phyloP scores from a whole-genome alignment of 768 basidiomycete genomes.

The Kwoniella europaea region DNA sequence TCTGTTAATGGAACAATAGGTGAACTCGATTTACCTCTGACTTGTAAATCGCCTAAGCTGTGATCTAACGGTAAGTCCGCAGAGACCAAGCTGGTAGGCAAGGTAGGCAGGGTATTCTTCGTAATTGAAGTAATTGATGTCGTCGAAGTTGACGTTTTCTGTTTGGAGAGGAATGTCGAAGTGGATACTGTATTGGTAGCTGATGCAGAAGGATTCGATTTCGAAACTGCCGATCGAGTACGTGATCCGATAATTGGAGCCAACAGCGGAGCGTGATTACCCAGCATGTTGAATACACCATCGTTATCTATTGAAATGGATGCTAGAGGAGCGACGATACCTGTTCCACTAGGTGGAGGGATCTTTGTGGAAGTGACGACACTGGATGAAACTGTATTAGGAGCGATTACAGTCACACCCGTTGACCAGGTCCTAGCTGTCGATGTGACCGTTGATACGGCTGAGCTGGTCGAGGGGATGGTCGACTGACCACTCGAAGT shows the following conservation, averaged over 20 bases:
- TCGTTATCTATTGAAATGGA: neutral
- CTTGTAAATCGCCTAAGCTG: neutral
- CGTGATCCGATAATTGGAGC: slow-evolving; percentile 17
- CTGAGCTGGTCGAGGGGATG: neutral
- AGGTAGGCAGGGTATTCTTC: neutral
- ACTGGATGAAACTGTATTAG: neutral
- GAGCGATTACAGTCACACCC: slow-evolving; percentile 8
- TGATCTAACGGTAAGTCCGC: neutral
- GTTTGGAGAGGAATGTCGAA: slow-evolving; percentile 1
- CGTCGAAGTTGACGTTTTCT: neutral
- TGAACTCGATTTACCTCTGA: slow-evolving; percentile 5
- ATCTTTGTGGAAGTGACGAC: neutral
- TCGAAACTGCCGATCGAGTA: slow-evolving; percentile 2
- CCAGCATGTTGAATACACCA: slow-evolving; percentile 11
- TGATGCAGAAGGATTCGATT: neutral
- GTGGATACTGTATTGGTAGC: slow-evolving; percentile 12
- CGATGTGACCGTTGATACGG: slow-evolving; percentile 1
- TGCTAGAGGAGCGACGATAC: neutral
- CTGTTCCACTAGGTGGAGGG: neutral
- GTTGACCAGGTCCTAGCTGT: slow-evolving; percentile 12
- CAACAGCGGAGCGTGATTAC: slow-evolving; percentile 8
- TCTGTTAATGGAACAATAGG: slow-evolving; percentile 57
- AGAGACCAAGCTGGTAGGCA: neutral
- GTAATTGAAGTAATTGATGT: neutral
- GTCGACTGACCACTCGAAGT: neutral